Evolutionary conservation across 176 grass and related monocot species (phyloP), one percentile per base, ranked within the genome.

Genomic region (Raddia distichophylla): DNA sequence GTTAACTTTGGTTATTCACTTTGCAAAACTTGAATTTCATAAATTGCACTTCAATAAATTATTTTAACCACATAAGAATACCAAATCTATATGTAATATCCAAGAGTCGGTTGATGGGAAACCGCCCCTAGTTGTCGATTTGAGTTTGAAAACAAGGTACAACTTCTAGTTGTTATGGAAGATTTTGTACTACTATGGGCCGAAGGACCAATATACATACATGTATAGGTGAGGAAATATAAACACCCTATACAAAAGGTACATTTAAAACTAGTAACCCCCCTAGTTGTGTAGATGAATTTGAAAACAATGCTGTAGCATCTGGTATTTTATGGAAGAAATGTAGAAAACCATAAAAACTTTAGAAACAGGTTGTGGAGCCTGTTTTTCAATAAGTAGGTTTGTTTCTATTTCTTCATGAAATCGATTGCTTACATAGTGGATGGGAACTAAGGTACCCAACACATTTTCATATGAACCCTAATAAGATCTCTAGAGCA

Each of bases 61-160:
- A 27, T 27, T 27, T 27, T 27, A 27, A 27, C 27, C 27, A 27
- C 33, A 69, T 10, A 56, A 16, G 64, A 69, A 33, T 35, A 57
- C 32, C 63, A 63, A 15, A 17, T n/a, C 40, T n/a, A 67, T 17
- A 10, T 80, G n/a, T 69, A 80, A 12, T 55, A 42, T 55, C 6
- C 18, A 79, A 79, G 18, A 66, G 67, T 76, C 19, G 35, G 18
- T 80, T 77, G 33, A 14, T 17, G 34, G 58, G 34, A 18, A 77
- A 34, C 14, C 27, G 27, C 14, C 60, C 43, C 43, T 49, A 77
- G 44, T 8, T 77, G 20, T 60, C 19, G 10, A 5, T 20, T 8
- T 22, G n/a, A 60, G 3, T 60, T 60, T 60, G 8, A 20, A 60
- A 60, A 60, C 16, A 22, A 10, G 3, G 8, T 60, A 60, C 57